Base-by-base conservation (phyloP, 495 filamentous ascomycete genomes). In the Lasiosphaeria miniovina region DNA sequence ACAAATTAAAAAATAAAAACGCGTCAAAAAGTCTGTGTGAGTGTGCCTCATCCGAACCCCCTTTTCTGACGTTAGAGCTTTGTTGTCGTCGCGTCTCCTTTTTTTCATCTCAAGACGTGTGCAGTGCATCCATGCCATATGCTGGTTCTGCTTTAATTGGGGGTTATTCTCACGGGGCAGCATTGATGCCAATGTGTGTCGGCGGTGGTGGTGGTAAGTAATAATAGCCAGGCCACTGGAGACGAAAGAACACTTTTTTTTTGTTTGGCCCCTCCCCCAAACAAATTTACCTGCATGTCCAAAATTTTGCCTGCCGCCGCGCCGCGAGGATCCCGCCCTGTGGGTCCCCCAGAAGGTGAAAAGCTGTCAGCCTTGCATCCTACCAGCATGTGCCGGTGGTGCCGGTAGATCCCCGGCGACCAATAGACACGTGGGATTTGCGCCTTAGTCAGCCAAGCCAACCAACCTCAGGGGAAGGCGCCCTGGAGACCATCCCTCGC, bases 301-400 rank as follows among this genome's bases (percentile, higher is more conserved):
- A 41, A 33, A n/a, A 58, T 50, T 9, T 35, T 57, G 59, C 56
- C 59, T 62, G 63, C 63, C 63, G 59, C 59, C 38, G 35, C 38
- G 12, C 17, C 7, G 32, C 34, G 49, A 52, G 50, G 24, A 24
- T 24, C 24, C 2, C 24, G 1, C 24, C 24, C 2, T 0, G 24
- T 24, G 24, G 24, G 24, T 24, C 24, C 24, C 48, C 9, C 49
- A 38, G 45, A 50, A 49, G 31, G 57, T 43, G 41, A 15, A 9
- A 10, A 49, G 17, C 11, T 57, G 61, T 67, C 61, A 67, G 65
- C 65, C 65, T 62, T 59, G 61, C 60, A 62, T 55, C 34, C 49
- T 55, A 8, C 49, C 15, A 15, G 2, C 24, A 54, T 51, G 40
- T 51, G 43, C 51, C 61, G 59, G 52, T 40, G 49, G 33, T 46